Base-by-base conservation (phyloP, 495 filamentous ascomycete genomes). In the Aspergillus affinis region DNA sequence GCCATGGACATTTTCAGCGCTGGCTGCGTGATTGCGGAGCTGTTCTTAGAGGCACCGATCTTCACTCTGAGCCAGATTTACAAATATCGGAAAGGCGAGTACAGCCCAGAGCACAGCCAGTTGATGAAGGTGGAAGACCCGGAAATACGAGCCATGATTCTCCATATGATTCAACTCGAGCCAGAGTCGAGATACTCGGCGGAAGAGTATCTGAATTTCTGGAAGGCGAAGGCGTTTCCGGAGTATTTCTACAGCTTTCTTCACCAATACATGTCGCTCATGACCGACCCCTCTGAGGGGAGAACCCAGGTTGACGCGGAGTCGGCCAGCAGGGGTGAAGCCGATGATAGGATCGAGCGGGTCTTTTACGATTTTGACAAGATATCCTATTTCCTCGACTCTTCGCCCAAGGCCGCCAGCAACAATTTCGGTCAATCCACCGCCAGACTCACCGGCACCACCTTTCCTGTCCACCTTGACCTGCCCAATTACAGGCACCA, bases 1-100 rank as follows among this genome's bases (percentile, higher is more conserved):
- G 92, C 92, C 44, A 99, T 99, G 95, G 95, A 99, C 70, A 89
- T 99, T 27, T 99, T 99, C 76, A 97, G 94, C 75, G 89, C 87
- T 41, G 94, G 94, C 10, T 99, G 95, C 68, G 95, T 98, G 20
- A 96, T 99, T 65, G 95, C 95, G 4, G 95, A 99, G 71, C 79
- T 99, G 4, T 98, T 98, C 63, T 82, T 97, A n/a, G 95, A 99
- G 72, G 81, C 90, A 0, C 92, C 93, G 2, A 92, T 98, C 30
- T 98, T 99, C 74, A 92, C 82, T 30, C 77, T 98, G 18, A 93
- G 89, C 58, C 93, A 98, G 71, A 85, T 99, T 59, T 97, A 91
- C 81, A 94, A 91, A 68, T 98, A 97, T 66, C 85, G 91, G 36
- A 88, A 88, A 61, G 89, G 90, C 46, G 92, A 98, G 68, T 99